Evolutionary conservation across 2,329 filamentous ascomycete genomes (phyloP).

Genomic region (Chalaropsis thielavioides): DNA sequence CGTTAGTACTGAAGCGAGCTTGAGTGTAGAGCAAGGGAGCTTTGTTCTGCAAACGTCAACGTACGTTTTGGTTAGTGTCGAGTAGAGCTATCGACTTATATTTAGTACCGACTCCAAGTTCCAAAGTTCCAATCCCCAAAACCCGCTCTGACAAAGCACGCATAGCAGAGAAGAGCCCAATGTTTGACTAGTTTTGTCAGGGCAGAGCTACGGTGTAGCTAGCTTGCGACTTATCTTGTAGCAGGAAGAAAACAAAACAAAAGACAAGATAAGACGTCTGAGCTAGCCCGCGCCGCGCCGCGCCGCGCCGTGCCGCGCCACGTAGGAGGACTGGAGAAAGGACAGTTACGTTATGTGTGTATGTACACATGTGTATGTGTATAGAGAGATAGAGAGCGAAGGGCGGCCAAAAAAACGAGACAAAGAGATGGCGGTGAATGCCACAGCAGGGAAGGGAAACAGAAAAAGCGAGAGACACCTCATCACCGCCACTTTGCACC

Average conservation of each 20-base stretch:
- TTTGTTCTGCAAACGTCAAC: neutral
- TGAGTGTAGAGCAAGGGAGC: neutral
- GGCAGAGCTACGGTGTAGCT: neutral
- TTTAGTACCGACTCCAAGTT: neutral
- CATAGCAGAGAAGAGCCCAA: neutral
- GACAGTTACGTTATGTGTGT: neutral
- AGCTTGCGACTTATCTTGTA: neutral
- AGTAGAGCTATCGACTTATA: neutral
- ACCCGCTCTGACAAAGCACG: neutral
- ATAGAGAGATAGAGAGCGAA: neutral
- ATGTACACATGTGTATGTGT: neutral
- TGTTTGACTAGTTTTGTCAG: neutral
- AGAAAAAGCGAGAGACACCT: neutral
- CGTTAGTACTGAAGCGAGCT: neutral
- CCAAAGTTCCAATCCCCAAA: neutral
- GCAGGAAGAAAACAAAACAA: neutral
- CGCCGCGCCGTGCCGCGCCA: neutral
- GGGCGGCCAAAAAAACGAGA: neutral
- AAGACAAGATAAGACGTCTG: neutral
- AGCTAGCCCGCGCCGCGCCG: neutral
- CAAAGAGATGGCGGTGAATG: constrained; percentile 1
- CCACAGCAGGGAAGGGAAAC: neutral
- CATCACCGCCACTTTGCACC: constrained; percentile 4
- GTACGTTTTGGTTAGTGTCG: neutral
- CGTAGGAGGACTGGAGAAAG: neutral